Base-by-base conservation (phyloP, 2,329 filamentous ascomycete species). In the Aspergillus brunneoviolaceus region DNA sequence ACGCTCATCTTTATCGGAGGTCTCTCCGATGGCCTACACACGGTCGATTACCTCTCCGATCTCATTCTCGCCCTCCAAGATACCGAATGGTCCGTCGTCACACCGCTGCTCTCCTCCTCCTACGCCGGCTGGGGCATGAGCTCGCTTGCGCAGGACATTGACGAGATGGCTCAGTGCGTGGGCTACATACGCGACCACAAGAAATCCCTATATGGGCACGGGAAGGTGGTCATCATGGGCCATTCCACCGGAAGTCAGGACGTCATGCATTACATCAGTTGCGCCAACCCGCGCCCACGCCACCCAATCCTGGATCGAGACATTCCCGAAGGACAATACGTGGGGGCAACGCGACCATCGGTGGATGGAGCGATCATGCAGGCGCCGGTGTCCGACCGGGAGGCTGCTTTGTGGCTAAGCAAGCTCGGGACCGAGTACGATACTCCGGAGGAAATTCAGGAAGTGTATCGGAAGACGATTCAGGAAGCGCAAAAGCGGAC, bases 311-410 rank as follows among this genome's bases (percentile, higher is more conserved):
- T 45, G 16, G 39, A 45, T 45, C 39, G 39, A 16, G 39, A 19
- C 4, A 45, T 19, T 3, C 39, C 39, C 6, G 14, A 16, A 19
- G 39, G 16, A 7, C 39, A 19, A 7, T 45, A 45, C 5, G 39
- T 19, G 2, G 39, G 39, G 1, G 1, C 19, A 4, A 45, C 39
- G 1, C 5, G 39, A 45, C 39, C 39, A 3, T 19, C 16, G 1
- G 39, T 96, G 1, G 86, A 94, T 61, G 92, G 89, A n/a, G 87
- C 87, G 39, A 89, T 96, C 35, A 78, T 96, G 60, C 92, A 96
- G 72, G 91, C 89, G 0, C 87, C 90, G 0, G 88, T 94, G 2
- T 91, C 87, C 1, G 92, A 96, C 72, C 82, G 91, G 21, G 89
- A 96, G 72, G 85, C 84, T 1, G 74, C 82, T 12, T 77, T 85